Base-by-base conservation (phyloP, 1,284 basidiomycete genomes). In the Kwoniella shivajii region DNA sequence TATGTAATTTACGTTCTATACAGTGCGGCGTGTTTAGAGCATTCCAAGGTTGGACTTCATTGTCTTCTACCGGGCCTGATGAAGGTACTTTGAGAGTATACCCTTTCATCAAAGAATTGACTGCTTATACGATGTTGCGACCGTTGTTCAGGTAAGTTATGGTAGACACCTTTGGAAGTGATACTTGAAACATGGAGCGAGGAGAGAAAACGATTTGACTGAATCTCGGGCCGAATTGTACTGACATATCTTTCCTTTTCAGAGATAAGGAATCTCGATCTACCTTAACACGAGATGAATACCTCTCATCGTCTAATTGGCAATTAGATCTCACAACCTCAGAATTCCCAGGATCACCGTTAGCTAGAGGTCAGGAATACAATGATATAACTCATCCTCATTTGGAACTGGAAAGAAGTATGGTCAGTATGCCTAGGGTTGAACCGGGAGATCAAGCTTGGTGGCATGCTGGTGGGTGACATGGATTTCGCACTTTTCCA, bases 21-120 rank as follows among this genome's bases (percentile, higher is more conserved):
- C 60, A 87, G 69, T 90, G 88, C 65, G 84, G 86, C 1, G 84
- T 89, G 27, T 87, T 89, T 75, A 82, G 88, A n/a, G 85, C 87
- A 0, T 86, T 86, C 82, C 88, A 90, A 64, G 88, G 79, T 6
- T 82, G 81, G 89, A 85, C 84, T 0, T 83, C 84, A 6, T 77
- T 91, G 29, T 77, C 70, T 20, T n/a, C 68, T 29, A 88, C 87
- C 0, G 83, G 83, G 0, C 82, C 85, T 0, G 78, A 79, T 5
- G 86, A 90, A 69, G 89, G 90, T 11, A 93, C 90, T 0, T 79
- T 93, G 3, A 78, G 80, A 1, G 87, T 92, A 13, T 90, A 89
- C 75, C 90, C 91, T 0, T 82, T 87, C 63, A 80, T 94, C 9
- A 67, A 82, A 7, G 80, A 91, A 22, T 85, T 87, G 10, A 89